A percentile compares a stretch with the other conserved stretches of the same genome.
phyloP scores from a whole-genome alignment of 1,284 basidiomycete genomes.

The Moniliella sp. region DNA sequence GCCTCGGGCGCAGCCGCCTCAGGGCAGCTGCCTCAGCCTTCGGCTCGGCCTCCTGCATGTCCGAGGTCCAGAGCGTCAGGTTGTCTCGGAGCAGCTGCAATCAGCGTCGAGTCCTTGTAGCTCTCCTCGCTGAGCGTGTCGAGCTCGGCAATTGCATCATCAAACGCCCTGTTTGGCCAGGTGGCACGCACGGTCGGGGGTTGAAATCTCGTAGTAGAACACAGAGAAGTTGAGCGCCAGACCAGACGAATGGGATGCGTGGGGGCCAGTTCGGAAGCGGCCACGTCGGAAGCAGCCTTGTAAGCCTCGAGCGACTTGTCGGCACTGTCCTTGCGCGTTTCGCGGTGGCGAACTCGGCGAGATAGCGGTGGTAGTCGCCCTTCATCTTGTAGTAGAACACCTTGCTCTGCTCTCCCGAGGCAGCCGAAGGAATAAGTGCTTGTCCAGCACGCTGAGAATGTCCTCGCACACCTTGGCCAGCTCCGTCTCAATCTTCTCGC shows the following conservation, averaged over 20 bases:
- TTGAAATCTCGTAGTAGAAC: slow-evolving; percentile 72
- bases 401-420: slow-evolving; percentile 93
- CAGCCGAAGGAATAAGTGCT: slow-evolving; percentile 96
- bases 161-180: too few species aligned
- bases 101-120: slow-evolving; percentile 76
- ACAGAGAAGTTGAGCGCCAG: too few species aligned
- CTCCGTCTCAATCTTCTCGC: slow-evolving; percentile 83
- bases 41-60: slow-evolving; percentile 47
- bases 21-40: slow-evolving; percentile 21
- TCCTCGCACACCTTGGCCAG: slow-evolving; percentile 98
- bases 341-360: too few species aligned
- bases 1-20: too few species aligned
- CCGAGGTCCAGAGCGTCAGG: slow-evolving; percentile 87
- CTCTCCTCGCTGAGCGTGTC: slow-evolving; percentile 97
- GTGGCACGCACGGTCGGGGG: slow-evolving; percentile 76
- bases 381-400: too few species aligned
- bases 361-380: too few species aligned
- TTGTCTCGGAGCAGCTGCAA: slow-evolving; percentile 98
- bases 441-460: slow-evolving; percentile 91
- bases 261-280: slow-evolving; percentile 84
- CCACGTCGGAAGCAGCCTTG: slow-evolving; percentile 96
- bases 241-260: slow-evolving; percentile 98
- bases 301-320: slow-evolving; percentile 97
- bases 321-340: too few species aligned
- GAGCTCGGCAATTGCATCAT: slow-evolving; percentile 96